A percentile compares a stretch with the other conserved stretches of the same genome.
Conservation (phyloP, 225 moss, liverwort and hornwort genomes). For the Lunularia cruciata region DNA sequence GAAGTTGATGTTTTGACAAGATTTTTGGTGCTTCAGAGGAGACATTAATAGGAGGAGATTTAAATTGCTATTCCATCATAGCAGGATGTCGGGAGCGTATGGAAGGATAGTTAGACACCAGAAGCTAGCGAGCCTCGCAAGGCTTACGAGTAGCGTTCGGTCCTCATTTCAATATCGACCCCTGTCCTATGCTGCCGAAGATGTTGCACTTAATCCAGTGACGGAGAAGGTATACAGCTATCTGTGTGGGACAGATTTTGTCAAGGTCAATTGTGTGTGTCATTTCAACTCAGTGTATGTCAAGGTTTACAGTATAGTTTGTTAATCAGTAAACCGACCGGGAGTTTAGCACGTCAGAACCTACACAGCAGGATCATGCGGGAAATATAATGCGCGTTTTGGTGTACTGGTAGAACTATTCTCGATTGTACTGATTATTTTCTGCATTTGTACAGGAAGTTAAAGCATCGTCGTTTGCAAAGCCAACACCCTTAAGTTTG, state of each 20-base stretch:
- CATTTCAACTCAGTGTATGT: too few species aligned
- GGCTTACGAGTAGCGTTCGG: constrained; percentile 12
- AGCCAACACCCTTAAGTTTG: constrained; percentile 61
- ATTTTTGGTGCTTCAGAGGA: not conserved
- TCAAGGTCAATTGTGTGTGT: too few species aligned
- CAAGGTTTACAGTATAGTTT: too few species aligned
- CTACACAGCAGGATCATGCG: too few species aligned
- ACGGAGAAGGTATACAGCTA: constrained; percentile 13
- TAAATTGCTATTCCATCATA: not conserved
- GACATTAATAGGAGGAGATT: not conserved
- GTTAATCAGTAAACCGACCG: too few species aligned
- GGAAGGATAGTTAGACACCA: constrained; percentile 20
- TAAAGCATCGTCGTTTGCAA: constrained; percentile 27
- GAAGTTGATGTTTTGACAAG: not conserved
- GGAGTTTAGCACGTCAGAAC: too few species aligned
- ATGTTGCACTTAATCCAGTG: constrained; percentile 10
- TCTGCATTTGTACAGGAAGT: constrained; percentile 27
- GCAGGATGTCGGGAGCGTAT: constrained; percentile 31
- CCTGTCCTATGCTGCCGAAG: constrained; percentile 24
- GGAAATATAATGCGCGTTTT: too few species aligned
- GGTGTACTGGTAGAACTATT: too few species aligned
- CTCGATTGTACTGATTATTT: too few species aligned
- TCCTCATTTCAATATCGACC: constrained; percentile 16
- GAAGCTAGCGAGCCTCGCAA: constrained; percentile 12
- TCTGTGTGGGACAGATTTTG: too few species aligned